Conservation (phyloP, 345 rosid genomes). For the Acer negundo region DNA sequence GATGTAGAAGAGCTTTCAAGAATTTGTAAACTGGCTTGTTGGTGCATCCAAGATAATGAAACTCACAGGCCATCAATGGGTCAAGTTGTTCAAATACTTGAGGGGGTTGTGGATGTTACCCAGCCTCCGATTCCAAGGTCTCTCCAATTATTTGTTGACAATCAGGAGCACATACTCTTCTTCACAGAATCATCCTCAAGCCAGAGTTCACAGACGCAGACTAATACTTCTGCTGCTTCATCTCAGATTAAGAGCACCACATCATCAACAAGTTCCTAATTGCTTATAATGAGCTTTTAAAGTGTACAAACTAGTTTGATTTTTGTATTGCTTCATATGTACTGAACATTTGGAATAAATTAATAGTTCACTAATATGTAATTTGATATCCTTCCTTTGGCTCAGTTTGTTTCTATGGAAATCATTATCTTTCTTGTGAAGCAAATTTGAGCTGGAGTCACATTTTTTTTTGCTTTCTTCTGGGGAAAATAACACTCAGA, state of each 20-base stretch:
- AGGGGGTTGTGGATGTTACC: slow-evolving; percentile 64
- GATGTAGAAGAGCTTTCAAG: slow-evolving; percentile 58
- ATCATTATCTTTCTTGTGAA: neutral
- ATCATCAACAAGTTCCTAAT: slow-evolving; percentile 26
- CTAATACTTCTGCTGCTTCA: slow-evolving; percentile 35
- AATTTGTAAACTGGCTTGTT: slow-evolving; percentile 75
- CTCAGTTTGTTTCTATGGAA: neutral
- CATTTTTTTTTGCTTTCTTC: no score
- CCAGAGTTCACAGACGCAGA: slow-evolving; percentile 41
- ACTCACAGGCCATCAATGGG: slow-evolving; percentile 72
- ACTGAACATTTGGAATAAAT: neutral
- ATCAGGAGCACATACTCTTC: slow-evolving; percentile 43
- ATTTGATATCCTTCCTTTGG: neutral
- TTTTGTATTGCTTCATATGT: slow-evolving; percentile 1
- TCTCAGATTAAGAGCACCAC: slow-evolving; percentile 37
- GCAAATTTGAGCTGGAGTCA: neutral
- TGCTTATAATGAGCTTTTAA: neutral
- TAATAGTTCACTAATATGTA: neutral
- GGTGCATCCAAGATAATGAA: slow-evolving; percentile 47
- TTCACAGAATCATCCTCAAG: slow-evolving; percentile 52
- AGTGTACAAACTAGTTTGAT: neutral
- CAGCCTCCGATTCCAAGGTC: slow-evolving; percentile 63
- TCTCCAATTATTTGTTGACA: slow-evolving; percentile 47
- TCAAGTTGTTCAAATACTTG: slow-evolving; percentile 85
- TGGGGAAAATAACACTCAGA: no score